Conservation (phyloP, 1,284 basidiomycete genomes). For the Cerioporus squamosus region DNA sequence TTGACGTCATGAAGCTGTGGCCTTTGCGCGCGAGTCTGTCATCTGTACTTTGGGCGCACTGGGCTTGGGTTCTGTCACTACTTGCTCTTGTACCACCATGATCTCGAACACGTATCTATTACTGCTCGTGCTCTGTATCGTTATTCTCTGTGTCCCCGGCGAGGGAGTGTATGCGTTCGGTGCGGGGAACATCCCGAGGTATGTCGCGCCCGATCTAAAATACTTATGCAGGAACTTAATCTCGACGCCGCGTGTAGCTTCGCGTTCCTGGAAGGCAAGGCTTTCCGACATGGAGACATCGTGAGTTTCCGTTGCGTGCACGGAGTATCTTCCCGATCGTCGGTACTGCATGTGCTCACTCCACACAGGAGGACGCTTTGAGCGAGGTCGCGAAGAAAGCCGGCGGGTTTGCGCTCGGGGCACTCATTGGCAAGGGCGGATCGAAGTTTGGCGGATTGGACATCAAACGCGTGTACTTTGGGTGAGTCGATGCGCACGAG, state of each 20-base stretch:
- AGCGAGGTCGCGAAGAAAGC: slow-evolving; percentile 67
- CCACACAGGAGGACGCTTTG: slow-evolving; percentile 67
- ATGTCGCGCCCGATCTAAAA: slow-evolving; percentile 29
- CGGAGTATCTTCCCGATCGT: too few relatives aligned
- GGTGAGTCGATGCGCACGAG: slow-evolving; percentile 44
- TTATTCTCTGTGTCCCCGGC: slow-evolving; percentile 59
- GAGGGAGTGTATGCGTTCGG: slow-evolving; percentile 74
- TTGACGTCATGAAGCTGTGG: slow-evolving; percentile 20
- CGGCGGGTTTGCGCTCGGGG: slow-evolving; percentile 63
- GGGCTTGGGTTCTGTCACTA: slow-evolving; percentile 1
- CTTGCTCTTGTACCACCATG: slow-evolving; percentile 23
- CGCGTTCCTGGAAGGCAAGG: slow-evolving; percentile 77
- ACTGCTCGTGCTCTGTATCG: slow-evolving; percentile 54
- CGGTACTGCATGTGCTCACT: neutral
- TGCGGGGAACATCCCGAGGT: slow-evolving; percentile 79
- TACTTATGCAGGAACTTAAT: slow-evolving; percentile 1
- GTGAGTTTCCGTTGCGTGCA: too few relatives aligned
- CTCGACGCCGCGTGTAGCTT: slow-evolving; percentile 45
- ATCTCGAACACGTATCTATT: slow-evolving; percentile 36
- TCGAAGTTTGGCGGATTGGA: slow-evolving; percentile 77
- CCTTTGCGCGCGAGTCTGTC: too few relatives aligned
- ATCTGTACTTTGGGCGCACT: neutral
- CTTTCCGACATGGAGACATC: slow-evolving; percentile 87
- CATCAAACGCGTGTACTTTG: slow-evolving; percentile 79
- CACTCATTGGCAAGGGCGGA: slow-evolving; percentile 62